These are phyloP conservation scores for Neonectria neomacrospora DNA, from an alignment of 2,329 filamentous ascomycete genomes.

Conservation along the genomic window DNA sequence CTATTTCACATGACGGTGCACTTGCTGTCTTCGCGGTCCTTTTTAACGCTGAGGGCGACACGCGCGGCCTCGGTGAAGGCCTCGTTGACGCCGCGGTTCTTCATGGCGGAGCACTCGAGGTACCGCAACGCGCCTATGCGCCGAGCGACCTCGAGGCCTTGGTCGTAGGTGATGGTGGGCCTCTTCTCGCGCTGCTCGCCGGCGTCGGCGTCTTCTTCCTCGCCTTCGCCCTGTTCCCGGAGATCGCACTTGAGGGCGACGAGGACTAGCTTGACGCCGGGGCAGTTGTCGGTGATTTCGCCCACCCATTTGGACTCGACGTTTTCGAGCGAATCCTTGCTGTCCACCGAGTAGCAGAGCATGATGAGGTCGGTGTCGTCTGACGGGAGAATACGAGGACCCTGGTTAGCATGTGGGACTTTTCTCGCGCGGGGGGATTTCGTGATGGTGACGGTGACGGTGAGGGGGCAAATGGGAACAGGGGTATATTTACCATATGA, in stretches of 20 bases:
- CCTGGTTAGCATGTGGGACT: constrained; percentile 14
- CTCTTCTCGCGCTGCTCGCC: constrained; percentile 66
- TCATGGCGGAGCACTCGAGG: constrained; percentile 97
- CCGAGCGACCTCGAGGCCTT: constrained; percentile 89
- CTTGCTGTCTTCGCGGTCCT: constrained; percentile 70
- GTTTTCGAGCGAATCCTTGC: constrained; percentile 95
- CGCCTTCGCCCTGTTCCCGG: constrained; percentile 75
- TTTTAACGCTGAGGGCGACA: constrained; percentile 82
- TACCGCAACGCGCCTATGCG: constrained; percentile 94
- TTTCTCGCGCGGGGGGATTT: not conserved
- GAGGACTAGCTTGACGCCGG: constrained; percentile 91
- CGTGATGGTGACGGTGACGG: not conserved
- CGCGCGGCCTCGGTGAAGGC: constrained; percentile 97
- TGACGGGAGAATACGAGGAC: constrained; percentile 36
- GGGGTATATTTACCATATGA: constrained; percentile 77
- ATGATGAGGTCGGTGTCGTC: constrained; percentile 97
- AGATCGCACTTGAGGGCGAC: constrained; percentile 98
- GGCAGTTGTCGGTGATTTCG: constrained; percentile 98
- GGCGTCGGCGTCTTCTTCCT: constrained; percentile 72
- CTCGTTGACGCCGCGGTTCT: constrained; percentile 97
- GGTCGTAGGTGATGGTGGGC: constrained; percentile 87
- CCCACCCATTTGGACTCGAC: constrained; percentile 98
- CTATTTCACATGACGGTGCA: constrained; percentile 68
- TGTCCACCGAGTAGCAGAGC: constrained; percentile 98
- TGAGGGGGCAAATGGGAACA: not conserved